Base-by-base conservation (phyloP, 106 monocot genomes). In the Allium fistulosum region DNA sequence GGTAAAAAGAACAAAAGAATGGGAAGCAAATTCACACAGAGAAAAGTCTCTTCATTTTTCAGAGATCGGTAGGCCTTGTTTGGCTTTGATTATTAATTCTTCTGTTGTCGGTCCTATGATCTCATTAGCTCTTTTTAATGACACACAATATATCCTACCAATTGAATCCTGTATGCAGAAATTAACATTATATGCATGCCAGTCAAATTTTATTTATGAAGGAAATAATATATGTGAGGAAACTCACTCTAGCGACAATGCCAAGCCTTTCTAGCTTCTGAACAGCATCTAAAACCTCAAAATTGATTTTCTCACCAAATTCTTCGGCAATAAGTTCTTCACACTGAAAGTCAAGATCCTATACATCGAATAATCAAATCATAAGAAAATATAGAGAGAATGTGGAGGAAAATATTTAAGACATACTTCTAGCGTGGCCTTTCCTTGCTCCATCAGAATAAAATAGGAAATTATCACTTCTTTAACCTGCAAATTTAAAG, bases 211-310 rank as follows among this genome's bases (percentile, higher is more conserved):
- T 13, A 66, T 16, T 66, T 66, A 13, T 64, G 13, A 37, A 37
- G 37, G 37, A 18, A 59, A 22, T 2, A 55, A 55, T 55, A 55
- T 55, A 59, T 18, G 22, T 22, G 9, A 59, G 18, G 18, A 63
- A 59, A 71, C 88, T 84, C 66, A 92, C 97, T 80, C 87, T 76
- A 12, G 69, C 69, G 61, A 92, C 84, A 79, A 97, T 84, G 55
- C 97, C 97, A 57, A 97, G 89, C 60, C 78, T 97, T 79, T 97
- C 97, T 59, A 97, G 77, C 80, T 97, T 97, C 22, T 92, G 82
- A 18, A 89, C 88, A 48, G 96, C 89, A 81, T 97, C 92, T 22
- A 69, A 78, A 53, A 89, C 92, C 72, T 97, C 97, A 79, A 97
- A 97, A 79, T 97, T 80, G 74, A 92, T 92, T 68, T 72, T 55